Conservation (phyloP, 2,329 filamentous ascomycete genomes). For the Fusarium sp. region DNA sequence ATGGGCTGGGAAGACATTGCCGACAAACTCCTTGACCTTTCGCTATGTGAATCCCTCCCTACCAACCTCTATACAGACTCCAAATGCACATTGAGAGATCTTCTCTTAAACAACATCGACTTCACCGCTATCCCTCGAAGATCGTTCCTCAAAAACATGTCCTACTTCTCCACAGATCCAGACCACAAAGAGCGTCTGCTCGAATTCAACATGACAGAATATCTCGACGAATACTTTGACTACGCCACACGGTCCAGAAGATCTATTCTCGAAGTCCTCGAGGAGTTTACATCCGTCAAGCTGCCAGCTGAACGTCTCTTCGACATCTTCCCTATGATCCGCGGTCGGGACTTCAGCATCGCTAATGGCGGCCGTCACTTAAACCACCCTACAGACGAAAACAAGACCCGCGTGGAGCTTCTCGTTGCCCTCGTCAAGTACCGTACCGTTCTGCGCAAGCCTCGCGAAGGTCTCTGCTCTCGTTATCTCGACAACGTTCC, state of each 20-base stretch:
- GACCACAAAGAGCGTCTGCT: constrained; percentile 85
- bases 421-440: constrained; percentile 93
- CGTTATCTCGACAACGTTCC: constrained; percentile 81
- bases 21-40: constrained; percentile 75
- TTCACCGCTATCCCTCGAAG: constrained; percentile 91
- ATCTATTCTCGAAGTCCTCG: constrained; percentile 91
- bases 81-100: constrained; percentile 76
- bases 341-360: constrained; percentile 95
- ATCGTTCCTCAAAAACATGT: constrained; percentile 85
- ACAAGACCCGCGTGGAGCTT: constrained; percentile 74
- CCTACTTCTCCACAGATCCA: constrained; percentile 79
- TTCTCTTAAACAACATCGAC: constrained; percentile 88
- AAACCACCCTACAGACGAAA: constrained; percentile 44
- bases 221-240: constrained; percentile 93
- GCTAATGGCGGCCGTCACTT: constrained; percentile 76
- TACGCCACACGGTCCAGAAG: constrained; percentile 93
- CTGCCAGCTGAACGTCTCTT: constrained; percentile 82
- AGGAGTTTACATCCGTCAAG: constrained; percentile 88
- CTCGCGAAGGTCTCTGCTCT: constrained; percentile 90
- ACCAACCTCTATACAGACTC: constrained; percentile 56
- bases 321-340: constrained; percentile 83
- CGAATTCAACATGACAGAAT: constrained; percentile 85
- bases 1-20: constrained; percentile 85
- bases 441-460: constrained; percentile 86
- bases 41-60: constrained; percentile 52